Percentiles rank a stretch among this genome's conserved stretches.
Conservation (phyloP, 257 asterid species). For the Solanum bulbocastanum region DNA sequence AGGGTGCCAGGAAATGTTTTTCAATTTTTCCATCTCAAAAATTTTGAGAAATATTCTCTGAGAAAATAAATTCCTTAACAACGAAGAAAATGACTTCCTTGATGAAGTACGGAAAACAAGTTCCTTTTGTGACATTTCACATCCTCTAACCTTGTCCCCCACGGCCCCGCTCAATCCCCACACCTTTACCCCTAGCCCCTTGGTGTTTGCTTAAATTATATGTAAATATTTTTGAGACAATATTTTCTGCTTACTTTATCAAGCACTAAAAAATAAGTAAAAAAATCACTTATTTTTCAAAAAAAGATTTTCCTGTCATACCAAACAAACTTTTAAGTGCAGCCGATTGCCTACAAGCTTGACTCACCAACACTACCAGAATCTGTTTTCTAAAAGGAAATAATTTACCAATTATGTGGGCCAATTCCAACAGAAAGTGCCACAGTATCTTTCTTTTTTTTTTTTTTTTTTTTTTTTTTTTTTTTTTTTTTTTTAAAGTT, state of each 20-base stretch:
- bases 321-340: not conserved
- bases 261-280: no score
- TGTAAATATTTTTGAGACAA: not conserved
- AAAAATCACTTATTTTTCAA: not conserved
- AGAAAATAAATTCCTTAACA: not conserved
- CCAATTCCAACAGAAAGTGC: not conserved
- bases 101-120: not conserved
- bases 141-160: not conserved
- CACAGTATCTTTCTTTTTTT: not conserved
- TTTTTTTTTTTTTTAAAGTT: no score
- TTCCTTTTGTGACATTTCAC: not conserved
- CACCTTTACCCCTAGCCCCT: not conserved
- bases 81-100: not conserved
- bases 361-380: not conserved
- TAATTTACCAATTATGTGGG: not conserved
- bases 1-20: not conserved
- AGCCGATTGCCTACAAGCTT: not conserved
- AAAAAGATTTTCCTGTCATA: not conserved
- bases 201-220: not conserved
- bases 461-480: no score
- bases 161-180: not conserved
- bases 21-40: not conserved
- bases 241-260: not conserved
- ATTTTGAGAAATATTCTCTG: not conserved
- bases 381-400: not conserved